These are phyloP conservation scores for Lentinula sp. DNA, from an alignment of 768 basidiomycete genomes.

Conservation along the genomic window DNA sequence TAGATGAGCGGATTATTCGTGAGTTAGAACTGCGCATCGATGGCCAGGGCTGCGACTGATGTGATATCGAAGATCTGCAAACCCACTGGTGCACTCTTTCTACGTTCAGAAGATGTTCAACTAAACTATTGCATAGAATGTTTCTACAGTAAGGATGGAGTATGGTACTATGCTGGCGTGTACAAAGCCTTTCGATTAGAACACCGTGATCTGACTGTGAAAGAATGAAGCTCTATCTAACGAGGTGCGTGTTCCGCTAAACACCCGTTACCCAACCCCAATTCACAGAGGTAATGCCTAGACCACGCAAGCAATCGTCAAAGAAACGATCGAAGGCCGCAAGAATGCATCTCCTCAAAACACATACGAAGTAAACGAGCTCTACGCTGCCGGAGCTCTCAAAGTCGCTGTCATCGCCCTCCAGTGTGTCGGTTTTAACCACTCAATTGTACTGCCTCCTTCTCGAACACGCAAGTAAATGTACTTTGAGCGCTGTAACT, in stretches of 20 bases:
- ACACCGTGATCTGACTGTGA: conserved; percentile 53
- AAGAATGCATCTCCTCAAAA: conserved; percentile 78
- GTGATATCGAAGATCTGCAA: conserved; percentile 51
- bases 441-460: conserved; percentile 56
- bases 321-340: conserved; percentile 63
- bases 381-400: conserved; percentile 68
- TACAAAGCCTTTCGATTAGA: conserved; percentile 64
- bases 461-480: conserved; percentile 56
- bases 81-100: conserved; percentile 46
- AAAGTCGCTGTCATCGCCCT: conserved; percentile 69
- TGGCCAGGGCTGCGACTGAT: conserved; percentile 68
- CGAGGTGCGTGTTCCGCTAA: conserved; percentile 39
- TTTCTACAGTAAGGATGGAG: conserved; percentile 75
- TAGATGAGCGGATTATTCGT: background rate
- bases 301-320: conserved; percentile 62
- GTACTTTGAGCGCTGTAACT: conserved; percentile 14
- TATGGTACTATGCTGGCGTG: conserved; percentile 82
- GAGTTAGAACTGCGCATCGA: conserved; percentile 44
- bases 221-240: conserved; percentile 62
- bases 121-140: conserved; percentile 42
- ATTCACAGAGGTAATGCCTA: conserved; percentile 18
- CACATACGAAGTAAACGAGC: conserved; percentile 65
- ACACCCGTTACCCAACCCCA: too few relatives aligned
- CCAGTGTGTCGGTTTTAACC: conserved; percentile 74
- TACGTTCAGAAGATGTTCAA: background rate